Percentiles rank a stretch among this genome's conserved stretches.
Evolutionary conservation across 495 filamentous ascomycete species (phyloP).

Genomic region (Aspergillus sclerotioniger): DNA sequence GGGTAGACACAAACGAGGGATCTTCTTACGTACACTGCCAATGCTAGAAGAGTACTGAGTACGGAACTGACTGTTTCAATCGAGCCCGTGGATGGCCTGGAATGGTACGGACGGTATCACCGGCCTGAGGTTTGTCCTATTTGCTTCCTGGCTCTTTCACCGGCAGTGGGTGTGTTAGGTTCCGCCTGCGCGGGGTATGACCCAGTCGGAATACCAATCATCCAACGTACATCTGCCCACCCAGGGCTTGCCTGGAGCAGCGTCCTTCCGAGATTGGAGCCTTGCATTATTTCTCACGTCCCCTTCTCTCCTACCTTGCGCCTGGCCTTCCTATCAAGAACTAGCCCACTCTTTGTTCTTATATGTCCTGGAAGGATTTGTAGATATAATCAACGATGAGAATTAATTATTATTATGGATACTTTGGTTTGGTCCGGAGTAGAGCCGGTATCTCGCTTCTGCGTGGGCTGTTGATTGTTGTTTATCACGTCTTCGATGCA

Average conservation of each 20-base stretch:
- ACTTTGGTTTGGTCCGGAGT: not conserved
- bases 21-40: too few relatives aligned
- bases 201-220: conserved; percentile 32
- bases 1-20: too few relatives aligned
- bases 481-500: not conserved
- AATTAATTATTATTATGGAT: not conserved
- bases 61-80: too few relatives aligned
- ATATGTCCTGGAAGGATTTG: not conserved
- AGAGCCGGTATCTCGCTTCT: not conserved
- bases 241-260: conserved; percentile 14
- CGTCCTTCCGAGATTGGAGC: conserved; percentile 36
- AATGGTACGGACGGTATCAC: too few relatives aligned
- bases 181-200: conserved; percentile 38
- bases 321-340: conserved; percentile 22
- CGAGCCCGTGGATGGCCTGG: too few relatives aligned
- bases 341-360: conserved; percentile 13
- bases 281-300: conserved; percentile 32
- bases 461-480: not conserved
- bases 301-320: conserved; percentile 17
- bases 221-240: conserved; percentile 4
- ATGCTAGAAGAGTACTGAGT: too few relatives aligned
- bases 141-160: conserved; percentile 12
- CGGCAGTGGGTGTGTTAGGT: conserved; percentile 20
- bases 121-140: too few relatives aligned
- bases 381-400: not conserved